phyloP scores from a whole-genome alignment of 345 rosid genomes.

The Pseudoturritis turrita region DNA sequence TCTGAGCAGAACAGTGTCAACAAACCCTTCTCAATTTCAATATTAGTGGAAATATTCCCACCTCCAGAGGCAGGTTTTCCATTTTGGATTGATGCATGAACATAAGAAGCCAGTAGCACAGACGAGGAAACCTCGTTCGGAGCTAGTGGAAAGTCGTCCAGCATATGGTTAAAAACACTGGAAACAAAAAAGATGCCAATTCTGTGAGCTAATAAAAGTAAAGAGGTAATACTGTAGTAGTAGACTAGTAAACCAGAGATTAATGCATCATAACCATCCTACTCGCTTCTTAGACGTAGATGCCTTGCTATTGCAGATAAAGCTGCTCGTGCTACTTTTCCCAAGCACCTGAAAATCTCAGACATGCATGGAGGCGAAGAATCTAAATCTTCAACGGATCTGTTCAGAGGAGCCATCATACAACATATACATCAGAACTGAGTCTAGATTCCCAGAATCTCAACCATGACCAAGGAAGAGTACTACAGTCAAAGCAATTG shows the following conservation, averaged over 20 bases:
- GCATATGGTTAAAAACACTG: constrained; percentile 90
- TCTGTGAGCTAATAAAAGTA: not conserved
- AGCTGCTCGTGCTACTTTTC: constrained; percentile 92
- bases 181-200: constrained; percentile 31
- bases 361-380: constrained; percentile 96
- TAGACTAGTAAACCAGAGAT: constrained; percentile 17
- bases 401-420: constrained; percentile 26
- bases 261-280: constrained; percentile 39
- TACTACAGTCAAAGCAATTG: not conserved
- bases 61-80: constrained; percentile 70
- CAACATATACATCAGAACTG: not conserved
- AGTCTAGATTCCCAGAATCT: not conserved
- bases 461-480: not conserved
- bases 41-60: constrained; percentile 52
- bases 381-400: constrained; percentile 87
- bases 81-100: constrained; percentile 55
- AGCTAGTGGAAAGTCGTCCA: constrained; percentile 89
- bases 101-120: constrained; percentile 70
- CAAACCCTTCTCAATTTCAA: constrained; percentile 92
- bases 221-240: not conserved
- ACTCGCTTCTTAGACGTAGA: constrained; percentile 97
- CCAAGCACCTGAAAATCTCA: constrained; percentile 86
- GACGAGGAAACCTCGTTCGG: constrained; percentile 88
- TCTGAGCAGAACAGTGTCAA: constrained; percentile 80
- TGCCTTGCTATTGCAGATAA: constrained; percentile 83